These are phyloP conservation scores for Podila clonocystis DNA, from an alignment of 192 early-diverging fungal species.

Conservation along the genomic window DNA sequence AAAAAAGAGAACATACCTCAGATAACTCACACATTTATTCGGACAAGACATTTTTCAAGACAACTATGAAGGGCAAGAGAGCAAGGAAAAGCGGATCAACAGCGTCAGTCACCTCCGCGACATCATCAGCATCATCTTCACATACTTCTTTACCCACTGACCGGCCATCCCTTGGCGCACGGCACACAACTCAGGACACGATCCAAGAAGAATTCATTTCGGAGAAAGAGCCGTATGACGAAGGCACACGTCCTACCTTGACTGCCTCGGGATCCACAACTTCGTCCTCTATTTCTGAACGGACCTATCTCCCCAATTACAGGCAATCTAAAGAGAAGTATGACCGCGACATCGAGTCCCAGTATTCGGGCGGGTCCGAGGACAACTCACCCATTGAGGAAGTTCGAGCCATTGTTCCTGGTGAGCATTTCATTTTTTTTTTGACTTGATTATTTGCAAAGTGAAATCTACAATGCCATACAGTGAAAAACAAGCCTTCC, in stretches of 20 bases:
- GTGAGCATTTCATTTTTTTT: constrained; percentile 4
- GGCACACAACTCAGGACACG: no score
- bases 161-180: no score
- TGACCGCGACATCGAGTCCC: constrained; percentile 13
- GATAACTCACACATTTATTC: not conserved
- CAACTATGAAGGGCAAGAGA: no score
- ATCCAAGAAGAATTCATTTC: not conserved
- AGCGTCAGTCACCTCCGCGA: no score
- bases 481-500: no score
- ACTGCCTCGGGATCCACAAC: not conserved
- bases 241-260: not conserved
- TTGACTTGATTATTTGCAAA: no score
- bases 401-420: constrained; percentile 50
- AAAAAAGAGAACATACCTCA: not conserved
- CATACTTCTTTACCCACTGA: no score
- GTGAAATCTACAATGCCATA: not conserved
- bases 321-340: not conserved
- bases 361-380: constrained; percentile 10
- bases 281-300: not conserved
- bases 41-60: no score
- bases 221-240: not conserved
- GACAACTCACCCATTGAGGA: constrained; percentile 56
- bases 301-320: not conserved
- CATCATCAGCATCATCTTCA: no score
- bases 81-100: no score